Conservation (phyloP, 2,329 filamentous ascomycete genomes). For the Leptographium flavum region DNA sequence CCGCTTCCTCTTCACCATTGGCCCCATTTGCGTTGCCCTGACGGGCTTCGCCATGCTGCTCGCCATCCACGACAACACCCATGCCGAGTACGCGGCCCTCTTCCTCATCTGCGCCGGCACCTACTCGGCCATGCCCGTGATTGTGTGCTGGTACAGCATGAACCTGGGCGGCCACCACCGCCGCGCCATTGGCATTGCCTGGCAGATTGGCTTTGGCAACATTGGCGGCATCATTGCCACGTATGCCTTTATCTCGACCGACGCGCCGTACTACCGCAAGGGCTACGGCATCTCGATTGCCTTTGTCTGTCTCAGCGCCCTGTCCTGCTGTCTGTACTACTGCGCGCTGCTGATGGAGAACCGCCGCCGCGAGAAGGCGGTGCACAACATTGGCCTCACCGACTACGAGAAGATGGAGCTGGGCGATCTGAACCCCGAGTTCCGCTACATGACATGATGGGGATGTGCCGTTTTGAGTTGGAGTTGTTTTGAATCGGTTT, state of each 20-base stretch:
- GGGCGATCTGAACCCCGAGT: constrained; percentile 23
- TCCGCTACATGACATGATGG: constrained; percentile 22
- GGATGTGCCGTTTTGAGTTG: too few relatives aligned
- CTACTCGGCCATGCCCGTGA: constrained; percentile 81
- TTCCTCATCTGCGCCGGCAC: constrained; percentile 70
- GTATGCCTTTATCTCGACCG: constrained; percentile 50
- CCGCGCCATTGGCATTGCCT: constrained; percentile 55
- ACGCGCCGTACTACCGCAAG: constrained; percentile 53
- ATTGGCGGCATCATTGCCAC: constrained; percentile 68
- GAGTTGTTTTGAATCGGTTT: too few relatives aligned
- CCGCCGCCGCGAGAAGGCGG: constrained; percentile 33
- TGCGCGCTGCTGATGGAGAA: constrained; percentile 46
- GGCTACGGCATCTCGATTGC: constrained; percentile 68
- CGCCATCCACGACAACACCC: constrained; percentile 49
- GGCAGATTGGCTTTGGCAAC: constrained; percentile 69
- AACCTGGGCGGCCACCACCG: constrained; percentile 62
- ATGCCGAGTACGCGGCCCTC: constrained; percentile 62
- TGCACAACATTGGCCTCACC: constrained; percentile 15
- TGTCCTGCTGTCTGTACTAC: constrained; percentile 47
- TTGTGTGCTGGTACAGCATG: constrained; percentile 74
- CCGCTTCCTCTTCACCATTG: constrained; percentile 58
- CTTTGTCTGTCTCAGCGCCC: constrained; percentile 54
- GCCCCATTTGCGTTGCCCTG: constrained; percentile 55
- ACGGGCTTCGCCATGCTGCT: constrained; percentile 64
- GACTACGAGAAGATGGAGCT: constrained; percentile 24